These are phyloP conservation scores for Lepidium didymum DNA, from an alignment of 345 rosid species.

Conservation along the genomic window DNA sequence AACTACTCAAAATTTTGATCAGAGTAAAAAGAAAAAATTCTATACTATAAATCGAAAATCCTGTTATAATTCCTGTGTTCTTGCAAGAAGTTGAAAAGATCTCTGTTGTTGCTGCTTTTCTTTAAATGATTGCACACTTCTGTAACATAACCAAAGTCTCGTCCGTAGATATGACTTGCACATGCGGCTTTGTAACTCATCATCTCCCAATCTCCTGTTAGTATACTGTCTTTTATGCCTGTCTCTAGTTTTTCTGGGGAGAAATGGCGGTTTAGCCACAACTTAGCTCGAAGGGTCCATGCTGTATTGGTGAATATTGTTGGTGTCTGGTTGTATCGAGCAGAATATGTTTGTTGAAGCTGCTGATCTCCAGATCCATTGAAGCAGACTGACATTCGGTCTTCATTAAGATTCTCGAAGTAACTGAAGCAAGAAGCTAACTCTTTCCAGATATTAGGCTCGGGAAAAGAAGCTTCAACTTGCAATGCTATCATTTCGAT, in stretches of 20 bases:
- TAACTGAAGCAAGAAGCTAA: slow-evolving; percentile 58
- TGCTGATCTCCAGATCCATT: slow-evolving; percentile 30
- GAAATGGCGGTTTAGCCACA: slow-evolving; percentile 69
- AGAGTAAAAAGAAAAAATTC: too few relatives aligned
- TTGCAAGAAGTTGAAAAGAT: slow-evolving; percentile 36
- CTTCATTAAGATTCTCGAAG: slow-evolving; percentile 49
- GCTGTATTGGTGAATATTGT: slow-evolving; percentile 28
- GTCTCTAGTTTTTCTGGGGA: slow-evolving; percentile 39
- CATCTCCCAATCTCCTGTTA: slow-evolving; percentile 45
- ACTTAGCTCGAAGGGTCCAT: slow-evolving; percentile 61
- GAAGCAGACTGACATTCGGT: slow-evolving; percentile 46
- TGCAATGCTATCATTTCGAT: slow-evolving; percentile 81
- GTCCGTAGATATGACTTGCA: slow-evolving; percentile 61
- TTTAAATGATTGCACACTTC: slow-evolving; percentile 28
- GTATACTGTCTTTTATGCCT: slow-evolving; percentile 40
- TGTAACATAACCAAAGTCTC: slow-evolving; percentile 40
- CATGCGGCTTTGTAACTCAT: slow-evolving; percentile 69
- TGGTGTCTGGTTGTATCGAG: slow-evolving; percentile 35
- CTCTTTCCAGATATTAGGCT: slow-evolving; percentile 53
- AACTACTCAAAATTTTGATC: neutral
- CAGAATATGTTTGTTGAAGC: slow-evolving; percentile 20
- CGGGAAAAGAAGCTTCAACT: slow-evolving; percentile 55
- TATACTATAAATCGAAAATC: too few relatives aligned
- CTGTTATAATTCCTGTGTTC: slow-evolving; percentile 18
- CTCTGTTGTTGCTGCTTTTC: slow-evolving; percentile 20